Percentiles rank a stretch among this genome's conserved stretches.
phyloP scores from a whole-genome alignment of 176 grass and related monocot genomes.

The Phoenix roebelenii region DNA sequence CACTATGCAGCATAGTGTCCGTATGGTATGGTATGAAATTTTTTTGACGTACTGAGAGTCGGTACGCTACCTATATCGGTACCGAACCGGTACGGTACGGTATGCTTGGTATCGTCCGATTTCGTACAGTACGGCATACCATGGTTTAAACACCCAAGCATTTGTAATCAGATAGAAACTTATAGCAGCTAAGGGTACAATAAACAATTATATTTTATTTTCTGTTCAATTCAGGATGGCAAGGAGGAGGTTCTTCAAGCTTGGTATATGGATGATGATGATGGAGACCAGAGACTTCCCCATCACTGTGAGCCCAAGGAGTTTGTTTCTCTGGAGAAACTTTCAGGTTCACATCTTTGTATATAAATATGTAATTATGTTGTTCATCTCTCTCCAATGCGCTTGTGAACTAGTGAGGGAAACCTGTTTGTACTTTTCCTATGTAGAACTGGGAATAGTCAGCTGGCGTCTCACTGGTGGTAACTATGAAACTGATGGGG shows the following conservation, averaged over 20 bases:
- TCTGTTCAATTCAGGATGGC: slow-evolving; percentile 39
- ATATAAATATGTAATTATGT: not conserved
- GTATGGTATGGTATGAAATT: too few relatives aligned
- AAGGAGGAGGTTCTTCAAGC: slow-evolving; percentile 78
- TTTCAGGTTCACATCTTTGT: slow-evolving; percentile 36
- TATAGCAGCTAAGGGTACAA: too few relatives aligned
- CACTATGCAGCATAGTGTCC: too few relatives aligned
- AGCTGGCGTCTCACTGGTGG: slow-evolving; percentile 68
- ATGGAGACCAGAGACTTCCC: slow-evolving; percentile 80
- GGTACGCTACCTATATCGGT: too few relatives aligned
- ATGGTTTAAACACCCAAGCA: too few relatives aligned
- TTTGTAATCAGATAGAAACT: too few relatives aligned
- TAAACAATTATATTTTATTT: too few relatives aligned
- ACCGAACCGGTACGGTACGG: too few relatives aligned
- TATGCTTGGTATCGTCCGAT: too few relatives aligned
- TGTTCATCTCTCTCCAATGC: slow-evolving; percentile 3
- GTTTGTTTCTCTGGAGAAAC: slow-evolving; percentile 64
- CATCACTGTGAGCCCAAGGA: slow-evolving; percentile 75
- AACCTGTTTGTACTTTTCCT: not conserved
- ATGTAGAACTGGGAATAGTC: slow-evolving; percentile 70
- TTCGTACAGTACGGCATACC: too few relatives aligned
- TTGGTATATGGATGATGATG: slow-evolving; percentile 89
- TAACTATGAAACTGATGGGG: slow-evolving; percentile 78
- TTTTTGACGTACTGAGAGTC: too few relatives aligned
- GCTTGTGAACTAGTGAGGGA: not conserved